Evolutionary conservation across 139 green algal genomes (phyloP).

Genomic region (Picochlorum sp.): DNA sequence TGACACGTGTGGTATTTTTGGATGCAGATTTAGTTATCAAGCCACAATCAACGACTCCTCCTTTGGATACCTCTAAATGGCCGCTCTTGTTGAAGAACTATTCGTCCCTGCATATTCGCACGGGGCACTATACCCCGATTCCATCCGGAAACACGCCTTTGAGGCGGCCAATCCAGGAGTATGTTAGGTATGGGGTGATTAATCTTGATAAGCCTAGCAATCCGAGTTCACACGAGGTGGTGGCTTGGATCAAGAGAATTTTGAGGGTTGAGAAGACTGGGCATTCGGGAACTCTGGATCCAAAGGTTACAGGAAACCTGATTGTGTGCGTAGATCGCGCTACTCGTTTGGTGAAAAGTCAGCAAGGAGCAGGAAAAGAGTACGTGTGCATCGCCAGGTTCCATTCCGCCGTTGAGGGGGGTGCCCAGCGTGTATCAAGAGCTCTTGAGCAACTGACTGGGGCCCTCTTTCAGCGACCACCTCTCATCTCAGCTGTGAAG

Average conservation of each 20-base stretch:
- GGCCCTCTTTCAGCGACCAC: slow-evolving; percentile 90
- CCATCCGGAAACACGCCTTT: slow-evolving; percentile 84
- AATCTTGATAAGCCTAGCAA: slow-evolving; percentile 99
- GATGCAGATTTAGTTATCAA: slow-evolving; percentile 21
- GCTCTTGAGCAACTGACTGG: slow-evolving; percentile 59
- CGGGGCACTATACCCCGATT: slow-evolving; percentile 98
- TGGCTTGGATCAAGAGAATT: slow-evolving; percentile 95
- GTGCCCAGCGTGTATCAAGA: slow-evolving; percentile 51
- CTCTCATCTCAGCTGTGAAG: slow-evolving; percentile 98
- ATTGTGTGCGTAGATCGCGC: slow-evolving; percentile 98
- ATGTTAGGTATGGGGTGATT: slow-evolving; percentile 92
- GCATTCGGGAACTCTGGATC: slow-evolving; percentile 93
- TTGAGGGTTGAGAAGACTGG: slow-evolving; percentile 98
- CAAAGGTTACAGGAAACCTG: slow-evolving; percentile 88
- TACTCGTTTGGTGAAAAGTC: slow-evolving; percentile 95
- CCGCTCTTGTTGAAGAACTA: slow-evolving; percentile 97
- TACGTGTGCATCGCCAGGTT: slow-evolving; percentile 89
- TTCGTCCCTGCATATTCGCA: slow-evolving; percentile 86
- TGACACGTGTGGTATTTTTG: too few relatives aligned
- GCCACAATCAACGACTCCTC: slow-evolving; percentile 34
- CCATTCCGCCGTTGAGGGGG: slow-evolving; percentile 62
- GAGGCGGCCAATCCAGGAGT: slow-evolving; percentile 80
- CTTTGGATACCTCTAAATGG: slow-evolving; percentile 91
- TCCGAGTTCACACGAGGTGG: slow-evolving; percentile 91
- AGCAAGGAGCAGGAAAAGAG: slow-evolving; percentile 98